Base-by-base conservation (phyloP, 2,329 filamentous ascomycete genomes). In the Kalaharituber pfeilii region DNA sequence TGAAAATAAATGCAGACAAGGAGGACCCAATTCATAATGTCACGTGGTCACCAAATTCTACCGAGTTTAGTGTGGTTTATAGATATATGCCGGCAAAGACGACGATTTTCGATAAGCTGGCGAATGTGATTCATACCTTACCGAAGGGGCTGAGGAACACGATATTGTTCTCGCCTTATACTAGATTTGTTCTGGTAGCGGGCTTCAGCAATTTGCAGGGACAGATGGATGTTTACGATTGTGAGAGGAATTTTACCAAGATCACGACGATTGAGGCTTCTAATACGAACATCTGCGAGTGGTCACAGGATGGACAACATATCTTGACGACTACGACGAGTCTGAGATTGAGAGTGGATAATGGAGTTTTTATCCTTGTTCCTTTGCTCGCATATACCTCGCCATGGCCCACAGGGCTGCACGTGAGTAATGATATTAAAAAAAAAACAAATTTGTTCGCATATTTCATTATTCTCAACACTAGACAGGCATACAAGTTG, bases 21-120 rank as follows among this genome's bases (percentile, higher is more conserved):
- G 89, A 96, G 67, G 91, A 91, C 0, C 91, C 91, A 4, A 95
- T 96, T 64, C 89, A 96, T 69, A 91, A 98, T 67, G 89, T 98
- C 44, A 80, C 84, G n/a, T 98, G 91, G 91, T 95, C 87, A 47
- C 88, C 91, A 49, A 96, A 91, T 70, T 93, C 87, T 63, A 93
- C 87, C 72, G 89, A 96, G 69, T 98, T 98, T 66, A 89, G 87
- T 66, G 91, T 98, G 28, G 82, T 95, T 15, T 98, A 98, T 67
- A 91, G 91, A 58, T 96, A 86, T 70, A 96, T 95, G 87, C 91
- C 91, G n/a, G 86, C 91, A 54, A 96, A 96, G 76, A 91, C 89
- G 2, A 95, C 89, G 62, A 91, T 98, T 62, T 98, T 96, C 78
- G 95, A 95, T 69, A 79, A 83, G 64, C 82, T 86, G 59, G 91